These are phyloP conservation scores for Boechera stricta DNA, from an alignment of 345 rosid species.

Conservation along the genomic window DNA sequence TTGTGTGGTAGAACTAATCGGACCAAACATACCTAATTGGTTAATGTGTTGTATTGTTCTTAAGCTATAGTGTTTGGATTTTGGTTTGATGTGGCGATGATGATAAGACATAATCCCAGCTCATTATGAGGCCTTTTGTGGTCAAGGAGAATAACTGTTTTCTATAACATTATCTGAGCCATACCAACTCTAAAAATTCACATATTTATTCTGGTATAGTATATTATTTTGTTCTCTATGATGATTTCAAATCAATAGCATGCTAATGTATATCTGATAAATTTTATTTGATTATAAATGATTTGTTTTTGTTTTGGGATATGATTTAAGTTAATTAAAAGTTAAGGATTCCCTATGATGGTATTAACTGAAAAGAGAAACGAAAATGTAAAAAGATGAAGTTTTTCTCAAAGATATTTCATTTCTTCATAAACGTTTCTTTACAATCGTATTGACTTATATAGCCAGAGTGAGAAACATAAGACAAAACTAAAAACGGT, in stretches of 20 bases:
- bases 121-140: constrained; percentile 61
- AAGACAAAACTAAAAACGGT: no score
- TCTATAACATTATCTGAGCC: constrained; percentile 53
- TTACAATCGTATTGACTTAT: no score
- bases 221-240: constrained; percentile 32
- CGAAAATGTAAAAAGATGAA: no score
- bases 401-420: no score
- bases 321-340: no score
- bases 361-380: no score
- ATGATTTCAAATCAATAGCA: constrained; percentile 34
- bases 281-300: constrained; percentile 15
- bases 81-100: constrained; percentile 45
- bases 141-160: constrained; percentile 49
- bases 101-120: constrained; percentile 62
- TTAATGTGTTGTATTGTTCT: no score
- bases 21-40: no score
- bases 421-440: no score
- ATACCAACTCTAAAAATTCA: background rate
- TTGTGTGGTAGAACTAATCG: no score
- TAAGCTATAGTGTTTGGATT: background rate
- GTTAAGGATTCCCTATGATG: no score
- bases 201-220: background rate
- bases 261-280: constrained; percentile 50
- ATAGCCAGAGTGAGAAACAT: no score
- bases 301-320: background rate